phyloP scores from a whole-genome alignment of 1,284 basidiomycete genomes.

The Papiliotrema terrestris region DNA sequence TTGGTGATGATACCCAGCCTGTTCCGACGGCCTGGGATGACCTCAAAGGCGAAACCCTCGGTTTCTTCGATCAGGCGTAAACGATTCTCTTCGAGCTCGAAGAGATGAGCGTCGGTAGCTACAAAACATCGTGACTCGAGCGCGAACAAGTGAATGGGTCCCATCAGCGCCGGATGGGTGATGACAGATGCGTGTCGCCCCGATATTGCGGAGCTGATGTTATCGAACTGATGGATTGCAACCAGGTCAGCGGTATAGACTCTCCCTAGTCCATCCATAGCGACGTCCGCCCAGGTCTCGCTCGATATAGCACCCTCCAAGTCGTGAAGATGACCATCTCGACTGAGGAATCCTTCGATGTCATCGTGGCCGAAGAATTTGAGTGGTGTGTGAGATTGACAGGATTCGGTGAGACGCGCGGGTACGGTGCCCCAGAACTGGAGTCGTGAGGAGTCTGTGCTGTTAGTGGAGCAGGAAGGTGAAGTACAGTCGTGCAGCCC shows the following conservation, averaged over 20 bases:
- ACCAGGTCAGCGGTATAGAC: constrained; percentile 12
- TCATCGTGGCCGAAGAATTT: constrained; percentile 6
- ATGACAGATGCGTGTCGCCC: background rate
- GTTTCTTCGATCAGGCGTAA: constrained; percentile 25
- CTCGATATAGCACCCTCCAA: background rate
- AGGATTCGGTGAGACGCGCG: background rate
- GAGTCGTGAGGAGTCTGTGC: background rate
- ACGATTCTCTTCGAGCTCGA: constrained; percentile 15
- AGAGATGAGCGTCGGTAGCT: constrained; percentile 11
- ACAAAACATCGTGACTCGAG: constrained; percentile 29
- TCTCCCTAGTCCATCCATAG: constrained; percentile 15
- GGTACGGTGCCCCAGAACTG: background rate
- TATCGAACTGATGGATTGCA: constrained; percentile 14
- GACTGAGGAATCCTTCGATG: constrained; percentile 1
- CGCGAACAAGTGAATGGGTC: constrained; percentile 13
- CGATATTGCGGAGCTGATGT: constrained; percentile 10
- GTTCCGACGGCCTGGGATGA: constrained; percentile 22
- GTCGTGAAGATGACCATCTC: background rate
- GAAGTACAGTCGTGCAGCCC: background rate
- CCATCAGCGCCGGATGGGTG: constrained; percentile 2
- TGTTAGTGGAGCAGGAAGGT: background rate
- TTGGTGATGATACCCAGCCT: constrained; percentile 25
- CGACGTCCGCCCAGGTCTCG: constrained; percentile 18
- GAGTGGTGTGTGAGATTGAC: background rate
- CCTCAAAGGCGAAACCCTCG: constrained; percentile 24